Percentiles rank a stretch among this genome's conserved stretches.
These are phyloP conservation scores for Pyrus bretschneideri DNA, from an alignment of 306 rosid genomes.

Conservation along the genomic window DNA sequence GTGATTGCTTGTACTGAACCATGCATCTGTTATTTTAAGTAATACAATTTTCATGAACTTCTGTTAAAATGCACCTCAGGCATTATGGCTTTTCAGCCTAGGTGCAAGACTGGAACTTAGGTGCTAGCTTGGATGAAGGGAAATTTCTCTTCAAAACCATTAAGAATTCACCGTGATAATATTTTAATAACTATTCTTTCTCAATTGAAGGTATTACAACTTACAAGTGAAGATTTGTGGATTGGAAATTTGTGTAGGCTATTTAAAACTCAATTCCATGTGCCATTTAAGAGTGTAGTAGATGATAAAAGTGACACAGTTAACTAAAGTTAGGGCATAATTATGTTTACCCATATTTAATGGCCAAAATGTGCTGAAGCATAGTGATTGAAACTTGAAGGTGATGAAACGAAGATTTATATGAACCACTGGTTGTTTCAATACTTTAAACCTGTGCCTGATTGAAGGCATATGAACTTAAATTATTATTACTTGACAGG, in stretches of 20 bases:
- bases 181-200: neutral
- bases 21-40: neutral
- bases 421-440: neutral
- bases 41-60: neutral
- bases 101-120: neutral
- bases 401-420: neutral
- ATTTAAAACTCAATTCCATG: neutral
- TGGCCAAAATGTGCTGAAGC: neutral
- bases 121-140: neutral
- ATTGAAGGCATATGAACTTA: neutral
- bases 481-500: constrained; percentile 51
- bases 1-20: neutral
- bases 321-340: neutral
- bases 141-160: neutral
- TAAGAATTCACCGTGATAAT: neutral
- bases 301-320: neutral
- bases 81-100: neutral
- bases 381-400: neutral
- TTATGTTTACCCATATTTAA: neutral
- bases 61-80: neutral
- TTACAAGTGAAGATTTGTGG: neutral
- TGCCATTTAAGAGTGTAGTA: neutral
- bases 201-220: neutral
- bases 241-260: neutral
- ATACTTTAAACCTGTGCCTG: neutral